Conservation (phyloP, 2,329 filamentous ascomycete species). For the Arthrobotrys megalospora region DNA sequence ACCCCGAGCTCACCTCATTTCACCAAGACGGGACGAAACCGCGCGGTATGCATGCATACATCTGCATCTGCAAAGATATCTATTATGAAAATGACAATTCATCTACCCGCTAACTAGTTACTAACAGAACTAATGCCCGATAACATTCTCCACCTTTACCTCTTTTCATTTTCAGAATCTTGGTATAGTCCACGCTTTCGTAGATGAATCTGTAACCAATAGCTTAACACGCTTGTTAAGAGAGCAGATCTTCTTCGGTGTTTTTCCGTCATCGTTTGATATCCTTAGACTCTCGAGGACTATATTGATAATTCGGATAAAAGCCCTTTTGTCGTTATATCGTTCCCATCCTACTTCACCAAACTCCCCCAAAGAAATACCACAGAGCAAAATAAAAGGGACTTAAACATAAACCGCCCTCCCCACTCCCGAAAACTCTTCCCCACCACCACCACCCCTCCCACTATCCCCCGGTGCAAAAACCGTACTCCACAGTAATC, state of each 20-base stretch:
- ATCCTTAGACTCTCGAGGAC: conserved; percentile 11
- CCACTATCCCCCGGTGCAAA: conserved; percentile 85
- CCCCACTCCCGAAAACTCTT: conserved; percentile 26
- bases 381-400: neutral
- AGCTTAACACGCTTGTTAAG: conserved; percentile 28
- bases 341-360: neutral
- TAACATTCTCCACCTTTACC: neutral
- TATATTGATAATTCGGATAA: conserved; percentile 35
- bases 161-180: conserved; percentile 11
- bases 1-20: too few species aligned
- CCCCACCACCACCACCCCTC: conserved; percentile 59
- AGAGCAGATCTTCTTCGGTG: conserved; percentile 24
- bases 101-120: neutral
- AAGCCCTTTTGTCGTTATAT: conserved; percentile 1
- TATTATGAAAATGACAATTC: neutral
- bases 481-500: conserved; percentile 78
- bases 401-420: conserved; percentile 45
- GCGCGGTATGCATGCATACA: too few species aligned
- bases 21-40: too few species aligned
- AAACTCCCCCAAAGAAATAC: conserved; percentile 1
- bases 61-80: too few species aligned
- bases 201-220: neutral
- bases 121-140: neutral
- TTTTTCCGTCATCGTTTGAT: conserved; percentile 15
- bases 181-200: conserved; percentile 28